Evolutionary conservation across 495 filamentous ascomycete species (phyloP).

Genomic region (Letharia columbiana): DNA sequence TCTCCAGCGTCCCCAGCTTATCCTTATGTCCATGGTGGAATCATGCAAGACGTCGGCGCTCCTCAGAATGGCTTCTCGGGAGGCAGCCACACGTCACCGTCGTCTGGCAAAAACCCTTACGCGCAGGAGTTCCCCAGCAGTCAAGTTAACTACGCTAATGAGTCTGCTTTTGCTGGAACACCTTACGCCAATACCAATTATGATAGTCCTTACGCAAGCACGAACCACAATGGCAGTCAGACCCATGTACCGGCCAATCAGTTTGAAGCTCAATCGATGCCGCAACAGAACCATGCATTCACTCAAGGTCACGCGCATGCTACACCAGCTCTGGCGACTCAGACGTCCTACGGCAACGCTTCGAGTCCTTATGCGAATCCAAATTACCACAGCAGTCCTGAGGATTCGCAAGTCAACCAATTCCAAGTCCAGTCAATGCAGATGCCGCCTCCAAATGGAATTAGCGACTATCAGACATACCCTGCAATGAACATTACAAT

Average conservation of each 20-base stretch:
- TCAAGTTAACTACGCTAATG: neutral
- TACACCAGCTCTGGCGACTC: neutral
- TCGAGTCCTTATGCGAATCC: neutral
- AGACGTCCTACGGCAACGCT: neutral
- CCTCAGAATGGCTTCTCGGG: neutral
- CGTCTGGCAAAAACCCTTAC: neutral
- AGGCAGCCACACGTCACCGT: neutral
- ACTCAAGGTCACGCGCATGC: neutral
- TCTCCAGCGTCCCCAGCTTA: constrained; percentile 1
- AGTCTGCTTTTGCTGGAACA: neutral
- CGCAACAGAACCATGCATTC: constrained; percentile 1
- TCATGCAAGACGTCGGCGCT: neutral
- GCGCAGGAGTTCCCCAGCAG: neutral
- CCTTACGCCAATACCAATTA: neutral
- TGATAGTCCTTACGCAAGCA: constrained; percentile 1
- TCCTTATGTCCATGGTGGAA: constrained; percentile 9
- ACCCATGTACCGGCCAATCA: constrained; percentile 1
- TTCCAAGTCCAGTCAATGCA: neutral
- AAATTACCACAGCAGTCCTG: neutral
- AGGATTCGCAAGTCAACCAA: neutral
- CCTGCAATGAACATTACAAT: constrained; percentile 6
- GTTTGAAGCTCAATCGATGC: neutral
- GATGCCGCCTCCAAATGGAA: neutral
- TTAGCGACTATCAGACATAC: neutral
- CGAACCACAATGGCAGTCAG: constrained; percentile 1